Evolutionary conservation across 1,284 basidiomycete genomes (phyloP), one percentile per base, ranked within the genome.

Genomic region (Sparassis latifolia): DNA sequence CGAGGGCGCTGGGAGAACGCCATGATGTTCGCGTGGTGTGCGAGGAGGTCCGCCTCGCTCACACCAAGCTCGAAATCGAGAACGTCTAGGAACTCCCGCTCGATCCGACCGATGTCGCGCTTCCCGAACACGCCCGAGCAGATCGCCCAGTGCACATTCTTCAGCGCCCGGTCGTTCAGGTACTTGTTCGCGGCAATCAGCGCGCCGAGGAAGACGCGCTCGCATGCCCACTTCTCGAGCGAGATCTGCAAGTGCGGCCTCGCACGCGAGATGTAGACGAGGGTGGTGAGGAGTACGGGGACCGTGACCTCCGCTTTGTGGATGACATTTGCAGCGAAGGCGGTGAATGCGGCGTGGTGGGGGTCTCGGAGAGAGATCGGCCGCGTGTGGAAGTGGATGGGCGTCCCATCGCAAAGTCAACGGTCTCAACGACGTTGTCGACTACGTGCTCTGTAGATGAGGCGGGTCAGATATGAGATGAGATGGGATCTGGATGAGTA

Each of bases 101-200:
- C 85, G 59, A 88, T 86, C 56, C 85, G 78, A 33, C 84, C 84
- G 28, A 87, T 77, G 60, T 88, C 86, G 27, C 84, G 78, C 62
- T 86, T 86, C 61, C 85, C 85, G 60, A 88, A 87, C 33, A 88
- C 80, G 47, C 84, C 84, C 0, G 86, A 87, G 69, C 85, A 87
- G 10, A 85, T 69, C 9, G 85, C 84, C 84, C 84, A 87, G 66
- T 87, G 84, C 20, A 85, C 71, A 63, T 87, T 87, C 72, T 87
- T 87, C 20, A 87, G 71, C 10, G 85, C 85, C 20, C 82, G 84
- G 61, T 87, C 84, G 59, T 88, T 86, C 30, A 80, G 67, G 59
- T 87, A 87, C 84, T 87, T 87, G 69, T 80, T 82, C 4, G 84
- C 85, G 40, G 78, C 70, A 63, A 87, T 86, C 55, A 88, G 63